Evolutionary conservation across 83 land plant genomes (phyloP).

Genomic region (Picea mariana): DNA sequence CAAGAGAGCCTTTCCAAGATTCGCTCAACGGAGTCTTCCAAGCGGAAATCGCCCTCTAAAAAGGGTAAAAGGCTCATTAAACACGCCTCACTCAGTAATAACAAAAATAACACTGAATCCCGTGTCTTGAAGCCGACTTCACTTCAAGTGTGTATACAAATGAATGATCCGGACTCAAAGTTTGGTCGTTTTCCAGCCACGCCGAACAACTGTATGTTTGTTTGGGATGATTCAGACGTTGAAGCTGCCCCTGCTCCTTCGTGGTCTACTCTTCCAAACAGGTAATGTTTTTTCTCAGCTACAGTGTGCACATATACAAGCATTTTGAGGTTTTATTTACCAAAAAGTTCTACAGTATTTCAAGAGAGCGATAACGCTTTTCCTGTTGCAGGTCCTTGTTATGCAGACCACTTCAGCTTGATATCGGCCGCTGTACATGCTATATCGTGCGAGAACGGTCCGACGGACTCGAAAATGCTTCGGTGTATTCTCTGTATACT

Average conservation of each 20-base stretch:
- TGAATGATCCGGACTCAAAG: constrained; percentile 39
- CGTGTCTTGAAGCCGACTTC: constrained; percentile 35
- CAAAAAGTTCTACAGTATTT: neutral
- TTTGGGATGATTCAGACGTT: constrained; percentile 69
- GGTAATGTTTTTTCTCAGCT: constrained; percentile 27
- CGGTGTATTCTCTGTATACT: constrained; percentile 74
- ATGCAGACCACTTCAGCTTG: constrained; percentile 73
- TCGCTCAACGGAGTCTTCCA: neutral
- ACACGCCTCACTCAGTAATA: neutral
- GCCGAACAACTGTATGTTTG: constrained; percentile 30
- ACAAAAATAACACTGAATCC: neutral
- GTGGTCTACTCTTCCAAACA: constrained; percentile 81
- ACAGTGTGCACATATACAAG: neutral
- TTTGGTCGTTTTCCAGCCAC: constrained; percentile 27
- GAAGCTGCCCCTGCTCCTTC: constrained; percentile 89
- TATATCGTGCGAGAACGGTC: constrained; percentile 52
- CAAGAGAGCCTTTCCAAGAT: constrained; percentile 13
- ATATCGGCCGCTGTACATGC: constrained; percentile 81
- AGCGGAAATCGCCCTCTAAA: neutral
- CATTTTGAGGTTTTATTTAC: neutral
- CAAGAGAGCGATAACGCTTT: neutral
- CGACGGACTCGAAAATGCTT: constrained; percentile 35
- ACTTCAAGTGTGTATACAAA: constrained; percentile 44
- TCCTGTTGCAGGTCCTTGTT: constrained; percentile 56
- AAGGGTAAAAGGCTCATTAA: constrained; percentile 8